These are phyloP conservation scores for Aspergillus sojae DNA, from an alignment of 2,329 filamentous ascomycete species.

Conservation along the genomic window DNA sequence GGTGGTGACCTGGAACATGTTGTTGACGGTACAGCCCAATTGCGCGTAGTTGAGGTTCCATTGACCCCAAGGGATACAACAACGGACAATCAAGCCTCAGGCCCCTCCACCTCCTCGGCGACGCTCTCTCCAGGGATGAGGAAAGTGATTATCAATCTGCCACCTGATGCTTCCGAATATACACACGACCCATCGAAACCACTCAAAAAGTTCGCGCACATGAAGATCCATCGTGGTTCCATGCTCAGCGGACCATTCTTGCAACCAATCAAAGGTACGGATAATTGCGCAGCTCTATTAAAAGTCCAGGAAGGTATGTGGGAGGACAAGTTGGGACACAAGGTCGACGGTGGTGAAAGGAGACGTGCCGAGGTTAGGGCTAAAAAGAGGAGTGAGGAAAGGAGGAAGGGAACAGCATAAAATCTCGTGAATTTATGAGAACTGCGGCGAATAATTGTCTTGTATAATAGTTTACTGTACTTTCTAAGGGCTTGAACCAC, in stretches of 20 bases:
- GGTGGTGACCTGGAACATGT: constrained; percentile 82
- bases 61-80: constrained; percentile 35
- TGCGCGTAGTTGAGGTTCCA: constrained; percentile 61
- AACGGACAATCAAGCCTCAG: constrained; percentile 22
- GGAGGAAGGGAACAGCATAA: constrained; percentile 60
- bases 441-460: background rate
- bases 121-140: constrained; percentile 58
- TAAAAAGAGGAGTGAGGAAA: constrained; percentile 79
- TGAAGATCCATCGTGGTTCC: constrained; percentile 68
- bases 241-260: constrained; percentile 77
- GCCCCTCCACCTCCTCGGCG: constrained; percentile 48
- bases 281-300: constrained; percentile 65
- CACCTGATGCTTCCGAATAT: constrained; percentile 59
- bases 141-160: constrained; percentile 63
- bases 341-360: constrained; percentile 96
- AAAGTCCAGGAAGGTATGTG: constrained; percentile 83
- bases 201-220: constrained; percentile 61
- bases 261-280: constrained; percentile 64
- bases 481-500: background rate
- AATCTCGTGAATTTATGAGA: constrained; percentile 9
- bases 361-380: constrained; percentile 82
- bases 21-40: constrained; percentile 60
- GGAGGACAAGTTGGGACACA: constrained; percentile 83
- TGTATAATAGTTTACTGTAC: background rate
- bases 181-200: constrained; percentile 46